Percentiles rank a stretch among this genome's conserved stretches.
These are phyloP conservation scores for Schizopora paradoxa DNA, from an alignment of 1,284 basidiomycete genomes.

Conservation along the genomic window DNA sequence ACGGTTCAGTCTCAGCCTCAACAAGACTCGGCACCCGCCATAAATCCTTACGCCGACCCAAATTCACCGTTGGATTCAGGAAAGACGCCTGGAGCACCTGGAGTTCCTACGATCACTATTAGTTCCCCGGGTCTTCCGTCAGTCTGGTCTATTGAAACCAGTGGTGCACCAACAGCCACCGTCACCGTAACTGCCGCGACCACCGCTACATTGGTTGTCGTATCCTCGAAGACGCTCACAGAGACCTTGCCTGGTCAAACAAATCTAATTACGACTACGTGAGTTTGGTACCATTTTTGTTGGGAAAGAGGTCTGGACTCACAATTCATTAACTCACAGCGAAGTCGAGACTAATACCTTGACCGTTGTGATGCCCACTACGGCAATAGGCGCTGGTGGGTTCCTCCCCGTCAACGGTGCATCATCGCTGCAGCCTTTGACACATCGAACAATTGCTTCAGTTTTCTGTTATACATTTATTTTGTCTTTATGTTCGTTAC, in stretches of 20 bases:
- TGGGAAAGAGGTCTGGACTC: background rate
- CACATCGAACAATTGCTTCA: background rate
- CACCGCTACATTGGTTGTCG: constrained; percentile 13
- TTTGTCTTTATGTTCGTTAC: background rate
- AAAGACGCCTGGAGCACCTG: background rate
- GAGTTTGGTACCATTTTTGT: background rate
- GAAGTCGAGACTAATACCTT: constrained; percentile 11
- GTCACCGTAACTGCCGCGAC: constrained; percentile 6
- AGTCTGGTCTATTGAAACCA: constrained; percentile 15
- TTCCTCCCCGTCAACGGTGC: constrained; percentile 17
- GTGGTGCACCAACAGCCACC: constrained; percentile 5
- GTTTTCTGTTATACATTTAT: background rate
- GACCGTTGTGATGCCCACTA: constrained; percentile 15
- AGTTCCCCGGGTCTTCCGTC: constrained; percentile 18
- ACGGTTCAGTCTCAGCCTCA: constrained; percentile 35
- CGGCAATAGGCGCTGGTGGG: constrained; percentile 13
- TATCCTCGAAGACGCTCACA: constrained; percentile 11
- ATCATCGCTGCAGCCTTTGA: background rate
- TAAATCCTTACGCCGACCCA: constrained; percentile 18
- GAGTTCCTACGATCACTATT: constrained; percentile 10
- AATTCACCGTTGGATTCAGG: constrained; percentile 20
- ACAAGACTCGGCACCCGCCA: constrained; percentile 24
- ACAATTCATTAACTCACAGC: constrained; percentile 1
- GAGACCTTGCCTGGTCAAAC: constrained; percentile 6
- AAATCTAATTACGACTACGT: constrained; percentile 9